A percentile compares a stretch with the other conserved stretches of the same genome.
These are phyloP conservation scores for Astragalus membranaceus DNA, from an alignment of 306 rosid species.

Conservation along the genomic window DNA sequence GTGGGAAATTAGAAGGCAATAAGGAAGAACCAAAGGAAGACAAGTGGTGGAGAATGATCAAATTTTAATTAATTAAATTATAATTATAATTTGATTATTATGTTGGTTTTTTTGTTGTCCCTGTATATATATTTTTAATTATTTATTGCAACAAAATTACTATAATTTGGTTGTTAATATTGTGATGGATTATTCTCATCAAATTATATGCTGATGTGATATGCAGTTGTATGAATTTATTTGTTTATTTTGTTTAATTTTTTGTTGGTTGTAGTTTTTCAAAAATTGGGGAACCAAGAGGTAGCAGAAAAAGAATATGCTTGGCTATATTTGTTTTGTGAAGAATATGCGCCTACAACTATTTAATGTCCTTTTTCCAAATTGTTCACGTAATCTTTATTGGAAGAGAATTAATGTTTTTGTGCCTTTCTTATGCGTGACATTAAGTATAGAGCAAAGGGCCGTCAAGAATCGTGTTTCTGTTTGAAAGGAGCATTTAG, in stretches of 20 bases:
- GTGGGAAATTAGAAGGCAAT: neutral
- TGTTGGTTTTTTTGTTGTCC: too few relatives aligned
- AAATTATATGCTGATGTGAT: conserved; percentile 12
- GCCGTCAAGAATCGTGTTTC: neutral
- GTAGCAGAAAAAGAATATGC: conserved; percentile 34
- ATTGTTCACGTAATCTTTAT: conserved; percentile 23
- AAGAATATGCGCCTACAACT: conserved; percentile 33
- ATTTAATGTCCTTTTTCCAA: conserved; percentile 11
- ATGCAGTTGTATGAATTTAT: neutral
- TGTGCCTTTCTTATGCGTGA: conserved; percentile 15
- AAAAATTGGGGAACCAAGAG: neutral
- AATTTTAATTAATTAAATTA: neutral
- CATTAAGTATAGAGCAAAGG: neutral
- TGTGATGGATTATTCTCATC: conserved; percentile 18
- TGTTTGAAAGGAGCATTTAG: neutral
- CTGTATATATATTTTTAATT: too few relatives aligned
- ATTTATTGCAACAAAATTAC: too few relatives aligned
- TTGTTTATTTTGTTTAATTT: neutral
- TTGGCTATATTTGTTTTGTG: neutral
- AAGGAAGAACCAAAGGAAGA: conserved; percentile 6
- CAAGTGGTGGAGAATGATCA: conserved; percentile 21
- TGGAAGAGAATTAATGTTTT: neutral
- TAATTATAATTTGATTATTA: too few relatives aligned
- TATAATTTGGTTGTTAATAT: neutral
- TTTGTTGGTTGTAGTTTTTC: neutral